These are phyloP conservation scores for Eutrema salsugineum DNA, from an alignment of 441 rosid species.

Conservation along the genomic window DNA sequence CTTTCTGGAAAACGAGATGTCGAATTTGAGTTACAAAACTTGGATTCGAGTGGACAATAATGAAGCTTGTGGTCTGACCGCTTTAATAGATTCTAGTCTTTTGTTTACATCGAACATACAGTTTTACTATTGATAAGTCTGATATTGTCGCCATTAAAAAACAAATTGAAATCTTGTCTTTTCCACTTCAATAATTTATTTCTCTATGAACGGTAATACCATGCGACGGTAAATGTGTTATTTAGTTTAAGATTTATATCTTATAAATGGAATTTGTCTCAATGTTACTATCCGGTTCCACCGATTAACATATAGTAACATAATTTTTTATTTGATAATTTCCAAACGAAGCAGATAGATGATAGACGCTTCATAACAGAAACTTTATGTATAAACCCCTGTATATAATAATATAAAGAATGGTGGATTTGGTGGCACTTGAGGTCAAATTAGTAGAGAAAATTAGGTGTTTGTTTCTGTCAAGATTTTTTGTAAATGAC, in stretches of 20 bases:
- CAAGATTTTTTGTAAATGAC: neutral
- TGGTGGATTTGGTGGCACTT: slow-evolving; percentile 15
- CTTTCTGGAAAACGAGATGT: slow-evolving; percentile 21
- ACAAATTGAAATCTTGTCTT: neutral
- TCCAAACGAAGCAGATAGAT: no score
- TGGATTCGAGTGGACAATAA: slow-evolving; percentile 24
- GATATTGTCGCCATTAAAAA: slow-evolving; percentile 22
- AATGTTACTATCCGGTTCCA: no score
- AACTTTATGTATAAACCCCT: neutral
- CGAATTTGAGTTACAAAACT: slow-evolving; percentile 11
- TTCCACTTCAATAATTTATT: neutral
- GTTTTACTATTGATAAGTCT: slow-evolving; percentile 4
- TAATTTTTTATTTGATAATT: no score
- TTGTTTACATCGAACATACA: neutral
- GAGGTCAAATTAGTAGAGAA: slow-evolving; percentile 16
- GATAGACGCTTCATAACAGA: no score
- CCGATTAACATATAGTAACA: no score
- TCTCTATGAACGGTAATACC: neutral
- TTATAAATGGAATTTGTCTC: neutral
- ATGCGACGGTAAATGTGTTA: neutral
- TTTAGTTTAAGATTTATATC: neutral
- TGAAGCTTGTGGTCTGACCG: slow-evolving; percentile 1
- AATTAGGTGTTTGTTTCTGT: slow-evolving; percentile 22
- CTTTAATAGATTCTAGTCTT: neutral
- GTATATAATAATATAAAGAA: neutral